Percentiles rank a stretch among this genome's conserved stretches.
Conservation (phyloP, 2,329 filamentous ascomycete genomes). For the Colletotrichum horii region DNA sequence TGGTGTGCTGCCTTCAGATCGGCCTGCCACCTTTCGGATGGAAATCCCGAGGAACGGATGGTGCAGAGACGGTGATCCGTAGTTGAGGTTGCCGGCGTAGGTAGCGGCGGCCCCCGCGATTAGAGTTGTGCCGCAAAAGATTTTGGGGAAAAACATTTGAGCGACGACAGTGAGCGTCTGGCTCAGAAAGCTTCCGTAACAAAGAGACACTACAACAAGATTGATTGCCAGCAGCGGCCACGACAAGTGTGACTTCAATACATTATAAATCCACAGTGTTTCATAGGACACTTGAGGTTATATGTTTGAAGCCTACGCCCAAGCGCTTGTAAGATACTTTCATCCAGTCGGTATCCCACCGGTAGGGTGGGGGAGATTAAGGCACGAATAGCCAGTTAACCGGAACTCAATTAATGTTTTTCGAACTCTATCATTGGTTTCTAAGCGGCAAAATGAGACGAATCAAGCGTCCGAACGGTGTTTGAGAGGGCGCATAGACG, state of each 20-base stretch:
- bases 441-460: neutral
- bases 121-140: neutral
- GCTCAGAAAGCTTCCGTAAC: neutral
- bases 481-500: neutral
- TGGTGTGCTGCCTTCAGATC: conserved; percentile 48
- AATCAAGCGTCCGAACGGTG: neutral
- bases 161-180: fast-evolving
- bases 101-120: neutral
- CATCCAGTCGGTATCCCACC: neutral
- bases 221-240: neutral
- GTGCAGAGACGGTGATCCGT: conserved; percentile 68
- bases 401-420: neutral
- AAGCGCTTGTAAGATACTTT: neutral
- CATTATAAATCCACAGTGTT: neutral
- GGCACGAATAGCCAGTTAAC: neutral
- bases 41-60: conserved; percentile 69
- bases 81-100: conserved; percentile 63
- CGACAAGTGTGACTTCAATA: neutral
- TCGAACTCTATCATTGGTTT: neutral
- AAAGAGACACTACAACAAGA: neutral
- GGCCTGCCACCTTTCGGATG: conserved; percentile 64
- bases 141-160: neutral
- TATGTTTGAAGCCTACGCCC: neutral
- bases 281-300: neutral
- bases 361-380: neutral